Base-by-base conservation (phyloP, 768 basidiomycete genomes). In the Pisolithus marmoratus region DNA sequence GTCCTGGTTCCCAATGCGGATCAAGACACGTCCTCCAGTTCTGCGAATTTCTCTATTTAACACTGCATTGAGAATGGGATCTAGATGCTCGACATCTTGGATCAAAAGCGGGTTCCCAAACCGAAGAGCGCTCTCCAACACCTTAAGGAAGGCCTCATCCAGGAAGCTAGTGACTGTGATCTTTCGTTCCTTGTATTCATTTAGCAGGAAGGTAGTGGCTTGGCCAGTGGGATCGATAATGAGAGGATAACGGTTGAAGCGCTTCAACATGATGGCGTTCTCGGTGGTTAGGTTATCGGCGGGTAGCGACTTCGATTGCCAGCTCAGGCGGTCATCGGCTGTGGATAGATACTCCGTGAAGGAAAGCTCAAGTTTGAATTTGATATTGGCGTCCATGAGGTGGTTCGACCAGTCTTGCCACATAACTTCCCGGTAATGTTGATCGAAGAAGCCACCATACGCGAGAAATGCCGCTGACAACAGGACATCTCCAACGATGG, bases 261-360 rank as follows among this genome's bases (percentile, higher is more conserved):
- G 85, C 65, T 95, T 94, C 64, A 99, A 82, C 93, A 98, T 98
- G 70, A 98, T 94, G n/a, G 96, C 96, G 64, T 99, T 99, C 72
- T 98, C 96, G 1, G 90, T 92, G 58, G 93, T 97, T 42, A 99
- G 75, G 56, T 90, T 94, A 69, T 99, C 94, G 5, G 92, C 85
- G 1, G 96, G 96, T n/a, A 98, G 76, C 1, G 91, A 87, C 63
- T 93, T 94, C 27, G 92, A 88, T 69, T 95, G 93, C 96, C 94
- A 99, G 60, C 79, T 84, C 55, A 96, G 79, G 40, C 95, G 88
- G 63, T 98, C 92, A 63, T 98, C 96, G 1, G 94, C 94, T 2
- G 95, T 94, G 5, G 96, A 97, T 36, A 98, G 80, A 67, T 95
- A 99, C 62, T 99, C 96, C 1, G 92, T 84, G 59, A 97, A 81